These are phyloP conservation scores for Ceratocystis albifundus DNA, from an alignment of 2,329 filamentous ascomycete genomes.

Conservation along the genomic window DNA sequence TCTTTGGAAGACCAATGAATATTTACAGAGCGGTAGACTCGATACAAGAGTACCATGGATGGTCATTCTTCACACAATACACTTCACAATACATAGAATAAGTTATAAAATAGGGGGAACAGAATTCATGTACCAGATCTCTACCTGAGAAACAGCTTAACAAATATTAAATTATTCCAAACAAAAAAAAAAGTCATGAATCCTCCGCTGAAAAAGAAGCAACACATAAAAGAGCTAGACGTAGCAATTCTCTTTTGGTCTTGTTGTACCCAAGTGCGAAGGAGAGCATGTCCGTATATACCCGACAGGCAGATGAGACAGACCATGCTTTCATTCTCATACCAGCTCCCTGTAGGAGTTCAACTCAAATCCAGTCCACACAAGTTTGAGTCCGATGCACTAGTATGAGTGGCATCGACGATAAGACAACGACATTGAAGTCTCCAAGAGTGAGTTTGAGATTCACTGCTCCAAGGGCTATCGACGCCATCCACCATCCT, in stretches of 20 bases:
- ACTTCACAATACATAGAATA: rapidly evolving
- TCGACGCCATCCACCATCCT: background rate
- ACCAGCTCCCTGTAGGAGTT: slow-evolving; percentile 8
- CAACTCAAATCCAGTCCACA: slow-evolving; percentile 15
- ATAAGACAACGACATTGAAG: background rate
- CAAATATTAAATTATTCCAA: slow-evolving; percentile 17
- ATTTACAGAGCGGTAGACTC: too few species aligned
- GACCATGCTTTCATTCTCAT: slow-evolving; percentile 6
- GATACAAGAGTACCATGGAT: background rate
- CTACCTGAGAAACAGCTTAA: slow-evolving; percentile 9
- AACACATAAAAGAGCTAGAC: slow-evolving; percentile 16
- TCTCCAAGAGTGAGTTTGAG: background rate
- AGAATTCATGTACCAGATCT: slow-evolving; percentile 13
- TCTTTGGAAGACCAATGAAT: rapidly evolving
- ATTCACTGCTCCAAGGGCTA: background rate
- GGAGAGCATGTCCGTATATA: background rate
- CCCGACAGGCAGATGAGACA: slow-evolving; percentile 7
- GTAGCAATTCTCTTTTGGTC: slow-evolving; percentile 16
- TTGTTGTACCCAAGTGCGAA: slow-evolving; percentile 21
- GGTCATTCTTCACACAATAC: background rate
- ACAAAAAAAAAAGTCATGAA: slow-evolving; percentile 13
- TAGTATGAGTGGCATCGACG: background rate
- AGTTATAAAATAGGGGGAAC: background rate
- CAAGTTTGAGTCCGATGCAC: background rate
- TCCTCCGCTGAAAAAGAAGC: slow-evolving; percentile 7